Percentiles rank a stretch among this genome's conserved stretches.
Evolutionary conservation across 805 yeast genomes (phyloP).

Genomic region (Yarrowia sp.): DNA sequence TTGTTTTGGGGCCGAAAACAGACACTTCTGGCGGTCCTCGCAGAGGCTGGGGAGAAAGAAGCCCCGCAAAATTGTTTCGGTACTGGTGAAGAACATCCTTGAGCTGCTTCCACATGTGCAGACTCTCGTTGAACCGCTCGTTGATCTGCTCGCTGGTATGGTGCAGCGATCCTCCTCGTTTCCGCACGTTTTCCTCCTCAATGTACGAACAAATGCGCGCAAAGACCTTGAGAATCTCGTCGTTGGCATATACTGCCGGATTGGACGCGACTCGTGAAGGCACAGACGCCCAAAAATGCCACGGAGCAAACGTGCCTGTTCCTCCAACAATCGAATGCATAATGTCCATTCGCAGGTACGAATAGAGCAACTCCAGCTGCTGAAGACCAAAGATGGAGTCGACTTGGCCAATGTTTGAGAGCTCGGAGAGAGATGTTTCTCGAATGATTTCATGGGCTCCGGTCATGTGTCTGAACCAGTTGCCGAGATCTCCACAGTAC

Average conservation of each 20-base stretch:
- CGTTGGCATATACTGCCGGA: conserved; percentile 1
- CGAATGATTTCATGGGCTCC: conserved; percentile 26
- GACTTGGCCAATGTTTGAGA: not conserved
- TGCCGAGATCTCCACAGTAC: conserved; percentile 22
- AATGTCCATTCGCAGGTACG: conserved; percentile 22
- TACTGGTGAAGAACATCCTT: not conserved
- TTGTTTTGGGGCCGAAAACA: conserved; percentile 2
- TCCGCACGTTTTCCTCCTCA: conserved; percentile 15
- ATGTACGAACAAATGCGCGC: not conserved
- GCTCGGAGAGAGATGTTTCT: not conserved
- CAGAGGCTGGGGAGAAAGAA: not conserved
- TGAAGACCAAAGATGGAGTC: not conserved
- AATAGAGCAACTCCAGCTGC: conserved; percentile 16
- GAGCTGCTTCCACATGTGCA: not conserved
- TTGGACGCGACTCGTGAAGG: not conserved
- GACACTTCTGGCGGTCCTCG: not conserved
- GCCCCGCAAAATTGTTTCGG: not conserved
- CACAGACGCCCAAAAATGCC: conserved; percentile 22
- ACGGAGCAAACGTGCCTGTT: conserved; percentile 12
- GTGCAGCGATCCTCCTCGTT: not conserved
- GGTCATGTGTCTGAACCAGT: conserved; percentile 27
- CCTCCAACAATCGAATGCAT: conserved; percentile 26
- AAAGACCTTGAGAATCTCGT: conserved; percentile 17
- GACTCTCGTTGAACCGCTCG: not conserved
- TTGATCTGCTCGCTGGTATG: not conserved